Evolutionary conservation across 176 grass and related monocot genomes (phyloP).

Genomic region (Oryza longistaminata): DNA sequence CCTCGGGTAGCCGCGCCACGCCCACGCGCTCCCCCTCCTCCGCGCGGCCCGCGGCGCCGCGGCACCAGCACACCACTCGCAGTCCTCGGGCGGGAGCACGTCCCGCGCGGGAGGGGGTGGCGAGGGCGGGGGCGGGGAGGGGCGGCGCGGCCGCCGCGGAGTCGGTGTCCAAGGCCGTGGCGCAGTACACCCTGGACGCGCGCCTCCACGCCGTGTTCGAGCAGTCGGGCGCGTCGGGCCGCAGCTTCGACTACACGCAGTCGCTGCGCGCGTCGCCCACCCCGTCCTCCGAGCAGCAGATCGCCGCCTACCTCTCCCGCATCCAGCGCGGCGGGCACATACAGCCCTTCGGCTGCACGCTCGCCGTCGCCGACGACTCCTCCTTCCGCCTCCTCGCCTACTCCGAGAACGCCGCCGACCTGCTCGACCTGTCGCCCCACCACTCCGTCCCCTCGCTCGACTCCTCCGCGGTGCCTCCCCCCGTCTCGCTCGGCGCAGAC

Average conservation of each 20-base stretch:
- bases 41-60: conserved; percentile 43
- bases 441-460: conserved; percentile 92
- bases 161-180: conserved; percentile 88
- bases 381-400: conserved; percentile 83
- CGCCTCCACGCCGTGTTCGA: conserved; percentile 94
- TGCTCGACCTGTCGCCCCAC: conserved; percentile 83
- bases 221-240: conserved; percentile 81
- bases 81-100: conserved; percentile 68
- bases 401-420: conserved; percentile 80
- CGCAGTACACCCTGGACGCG: conserved; percentile 91
- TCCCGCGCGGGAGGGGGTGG: conserved; percentile 45
- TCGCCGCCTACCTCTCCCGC: conserved; percentile 89
- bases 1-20: conserved; percentile 66
- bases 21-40: conserved; percentile 43
- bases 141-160: conserved; percentile 52
- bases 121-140: background rate
- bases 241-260: conserved; percentile 94
- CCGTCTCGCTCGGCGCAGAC: conserved; percentile 68
- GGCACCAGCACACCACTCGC: conserved; percentile 49
- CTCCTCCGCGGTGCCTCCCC: conserved; percentile 32
- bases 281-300: conserved; percentile 79
- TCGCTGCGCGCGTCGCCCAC: conserved; percentile 67
- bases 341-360: conserved; percentile 90
- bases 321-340: conserved; percentile 95
- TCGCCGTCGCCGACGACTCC: conserved; percentile 78